Percentiles rank a stretch among this genome's conserved stretches.
Evolutionary conservation across 1,284 basidiomycete species (phyloP).

Genomic region (Pyrrhoderma lamaoense): DNA sequence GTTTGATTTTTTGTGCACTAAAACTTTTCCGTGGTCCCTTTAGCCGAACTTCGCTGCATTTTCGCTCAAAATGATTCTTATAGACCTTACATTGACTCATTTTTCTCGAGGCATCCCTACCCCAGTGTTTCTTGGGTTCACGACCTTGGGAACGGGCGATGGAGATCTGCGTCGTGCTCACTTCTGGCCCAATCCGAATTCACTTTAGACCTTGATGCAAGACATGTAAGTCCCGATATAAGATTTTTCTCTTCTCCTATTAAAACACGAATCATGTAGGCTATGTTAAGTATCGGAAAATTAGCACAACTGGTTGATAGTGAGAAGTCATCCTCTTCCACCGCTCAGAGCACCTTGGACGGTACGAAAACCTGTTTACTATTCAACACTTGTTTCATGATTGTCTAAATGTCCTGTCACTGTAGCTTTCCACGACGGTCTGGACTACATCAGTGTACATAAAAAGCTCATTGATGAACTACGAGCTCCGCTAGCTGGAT

Average conservation of each 20-base stretch:
- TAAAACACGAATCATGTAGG: too few species aligned
- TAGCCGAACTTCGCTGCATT: conserved; percentile 69
- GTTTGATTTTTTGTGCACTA: conserved; percentile 1
- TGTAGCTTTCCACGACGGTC: conserved; percentile 63
- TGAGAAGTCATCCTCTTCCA: conserved; percentile 28
- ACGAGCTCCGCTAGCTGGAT: conserved; percentile 37
- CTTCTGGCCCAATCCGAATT: conserved; percentile 55
- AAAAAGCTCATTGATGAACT: conserved; percentile 56
- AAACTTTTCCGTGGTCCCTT: conserved; percentile 13
- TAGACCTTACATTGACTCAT: conserved; percentile 60
- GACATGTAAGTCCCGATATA: conserved; percentile 51
- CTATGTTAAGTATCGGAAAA: conserved; percentile 89
- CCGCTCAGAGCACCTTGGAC: background rate
- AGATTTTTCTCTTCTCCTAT: background rate
- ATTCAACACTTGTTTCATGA: background rate
- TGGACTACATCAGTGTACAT: conserved; percentile 72
- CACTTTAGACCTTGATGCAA: conserved; percentile 54
- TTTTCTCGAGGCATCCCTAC: conserved; percentile 60
- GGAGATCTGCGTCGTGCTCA: conserved; percentile 56
- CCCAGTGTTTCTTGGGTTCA: conserved; percentile 85
- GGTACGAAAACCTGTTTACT: background rate
- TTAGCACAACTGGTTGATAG: conserved; percentile 74
- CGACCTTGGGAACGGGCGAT: conserved; percentile 68
- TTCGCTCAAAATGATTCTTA: conserved; percentile 67
- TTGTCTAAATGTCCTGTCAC: background rate